These are phyloP conservation scores for Coniochaeta hoffmannii DNA, from an alignment of 2,329 filamentous ascomycete species.

Conservation along the genomic window DNA sequence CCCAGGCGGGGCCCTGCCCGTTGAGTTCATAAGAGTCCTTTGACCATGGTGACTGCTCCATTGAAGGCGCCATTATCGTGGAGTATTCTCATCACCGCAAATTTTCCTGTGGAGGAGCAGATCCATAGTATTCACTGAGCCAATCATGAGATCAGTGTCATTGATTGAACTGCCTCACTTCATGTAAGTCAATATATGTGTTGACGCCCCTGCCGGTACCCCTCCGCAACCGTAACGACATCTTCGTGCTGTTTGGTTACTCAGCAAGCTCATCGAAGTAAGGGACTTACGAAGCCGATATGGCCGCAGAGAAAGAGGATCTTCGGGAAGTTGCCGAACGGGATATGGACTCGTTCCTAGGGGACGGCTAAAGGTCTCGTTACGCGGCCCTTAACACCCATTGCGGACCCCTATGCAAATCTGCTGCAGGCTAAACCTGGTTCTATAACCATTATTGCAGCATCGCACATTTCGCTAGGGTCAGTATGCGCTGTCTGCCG, in stretches of 20 bases:
- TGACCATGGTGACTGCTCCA: background rate
- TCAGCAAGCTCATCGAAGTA: background rate
- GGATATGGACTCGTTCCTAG: background rate
- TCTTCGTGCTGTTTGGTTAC: background rate
- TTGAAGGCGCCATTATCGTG: background rate
- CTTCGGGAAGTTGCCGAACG: background rate
- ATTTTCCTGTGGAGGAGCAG: background rate
- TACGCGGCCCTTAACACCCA: background rate
- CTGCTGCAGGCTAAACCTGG: background rate
- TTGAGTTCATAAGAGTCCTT: background rate
- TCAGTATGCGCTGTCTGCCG: too few species aligned
- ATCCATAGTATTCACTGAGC: background rate
- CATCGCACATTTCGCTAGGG: too few species aligned
- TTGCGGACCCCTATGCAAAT: background rate
- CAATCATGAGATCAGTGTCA: background rate
- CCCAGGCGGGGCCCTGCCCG: too few species aligned
- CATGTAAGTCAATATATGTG: background rate
- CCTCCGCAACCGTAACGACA: background rate
- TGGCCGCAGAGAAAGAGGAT: background rate
- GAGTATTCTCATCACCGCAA: background rate
- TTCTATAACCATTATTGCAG: background rate
- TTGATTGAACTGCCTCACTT: background rate
- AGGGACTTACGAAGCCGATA: background rate
- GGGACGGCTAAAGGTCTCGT: background rate
- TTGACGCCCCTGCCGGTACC: background rate